Percentiles rank a stretch among this genome's conserved stretches.
phyloP scores from a whole-genome alignment of 257 asterid species.

The Solanum stenotomum region DNA sequence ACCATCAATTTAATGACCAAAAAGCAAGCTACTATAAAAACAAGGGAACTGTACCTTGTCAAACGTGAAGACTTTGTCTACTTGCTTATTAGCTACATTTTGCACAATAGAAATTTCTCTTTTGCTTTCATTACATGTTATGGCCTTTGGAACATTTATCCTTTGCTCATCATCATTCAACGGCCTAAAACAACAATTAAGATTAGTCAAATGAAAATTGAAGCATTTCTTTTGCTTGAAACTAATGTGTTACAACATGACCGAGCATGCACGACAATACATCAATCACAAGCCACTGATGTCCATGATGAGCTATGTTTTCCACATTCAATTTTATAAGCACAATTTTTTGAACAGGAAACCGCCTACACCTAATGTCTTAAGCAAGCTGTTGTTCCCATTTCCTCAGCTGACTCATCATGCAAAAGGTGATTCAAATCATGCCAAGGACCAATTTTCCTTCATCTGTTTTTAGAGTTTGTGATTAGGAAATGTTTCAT shows the following conservation, averaged over 20 bases:
- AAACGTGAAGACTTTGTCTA: constrained; percentile 65
- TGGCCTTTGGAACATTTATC: constrained; percentile 43
- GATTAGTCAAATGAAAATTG: neutral
- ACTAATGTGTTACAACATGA: neutral
- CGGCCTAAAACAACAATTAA: constrained; percentile 33
- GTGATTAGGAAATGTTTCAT: neutral
- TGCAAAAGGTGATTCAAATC: neutral
- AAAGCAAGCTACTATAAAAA: neutral
- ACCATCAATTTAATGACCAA: neutral
- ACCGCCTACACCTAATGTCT: too few species aligned
- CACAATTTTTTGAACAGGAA: neutral
- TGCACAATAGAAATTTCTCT: constrained; percentile 64
- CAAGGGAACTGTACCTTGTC: constrained; percentile 45
- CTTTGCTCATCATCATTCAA: constrained; percentile 55
- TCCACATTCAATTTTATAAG: neutral
- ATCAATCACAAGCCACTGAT: neutral
- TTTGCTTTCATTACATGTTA: constrained; percentile 57
- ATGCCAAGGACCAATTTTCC: neutral
- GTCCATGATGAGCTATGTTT: neutral
- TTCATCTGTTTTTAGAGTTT: neutral
- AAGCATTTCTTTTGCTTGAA: neutral
- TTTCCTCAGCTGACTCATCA: neutral
- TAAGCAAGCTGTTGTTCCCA: too few species aligned
- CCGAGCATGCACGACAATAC: neutral
- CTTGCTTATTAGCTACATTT: constrained; percentile 60